Base-by-base conservation (phyloP, 2,329 filamentous ascomycete species). In the Pseudogymnoascus sp. region DNA sequence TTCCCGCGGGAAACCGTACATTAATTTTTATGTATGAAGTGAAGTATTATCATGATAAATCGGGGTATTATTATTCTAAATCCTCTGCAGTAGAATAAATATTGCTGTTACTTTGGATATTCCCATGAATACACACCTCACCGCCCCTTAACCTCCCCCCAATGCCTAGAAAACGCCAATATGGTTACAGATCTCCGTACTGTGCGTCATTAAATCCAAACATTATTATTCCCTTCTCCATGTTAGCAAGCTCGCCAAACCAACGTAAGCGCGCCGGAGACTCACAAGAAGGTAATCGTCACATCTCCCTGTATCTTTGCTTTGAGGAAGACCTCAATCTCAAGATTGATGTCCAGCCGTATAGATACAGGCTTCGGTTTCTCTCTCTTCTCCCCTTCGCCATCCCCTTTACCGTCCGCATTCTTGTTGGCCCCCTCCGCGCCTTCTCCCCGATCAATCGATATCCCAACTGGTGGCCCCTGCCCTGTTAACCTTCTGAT, bases 251-350 rank as follows among this genome's bases (percentile, higher is more conserved):
- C n/a, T 9, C 21, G 9, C 31, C 4, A 10, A 27, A 6, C 4
- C 27, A 1, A 31, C 27, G n/a, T 17, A 8, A 9, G 27, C 44
- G 8, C 10, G 13, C 25, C 8, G 9, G 21, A 29, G 13, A 68
- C 68, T 68, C 44, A 70, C 69, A 71, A 62, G 55, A 71, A 69
- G 15, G 69, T 67, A 62, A 86, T 84, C 79, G 90, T 92, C 66
- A 95, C 76, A 77, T 95, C 91, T 71, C 91, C 91, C 68, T 91
- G 84, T 65, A 92, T 91, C 72, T 84, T 87, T 17, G 89, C 89
- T 78, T 91, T 91, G 61, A 92, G 78, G 74, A 91, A 85, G 67
- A 92, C 88, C 76, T 92, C 88, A 60, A 92, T 81, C 70, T 92
- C 89, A 61, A 92, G 76, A 74, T 92, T 92, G 62, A 91, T 77